Base-by-base conservation (phyloP, 176 grass and related monocot genomes). In the Aegilops bicornis region DNA sequence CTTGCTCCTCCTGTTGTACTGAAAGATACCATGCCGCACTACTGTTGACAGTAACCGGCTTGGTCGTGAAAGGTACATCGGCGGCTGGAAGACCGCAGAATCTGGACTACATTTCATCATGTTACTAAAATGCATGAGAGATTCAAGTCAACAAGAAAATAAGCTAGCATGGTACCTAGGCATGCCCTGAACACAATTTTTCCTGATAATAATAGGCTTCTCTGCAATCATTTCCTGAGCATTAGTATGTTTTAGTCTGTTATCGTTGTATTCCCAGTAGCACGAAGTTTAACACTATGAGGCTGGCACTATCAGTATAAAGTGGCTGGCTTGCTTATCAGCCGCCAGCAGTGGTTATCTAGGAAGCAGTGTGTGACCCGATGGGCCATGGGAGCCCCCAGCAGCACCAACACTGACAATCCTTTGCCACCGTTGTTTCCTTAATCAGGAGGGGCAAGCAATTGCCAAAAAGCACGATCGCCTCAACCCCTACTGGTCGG, bases 391-490 rank as follows among this genome's bases (percentile, higher is more conserved):
- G 84, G 66, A 59, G 2, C n/a, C 66, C 75, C 42, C 78, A 70
- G 7, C 61, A 65, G 20, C 89, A 66, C 48, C 79, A 66, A n/a
- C 75, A 43, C 79, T 66, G 87, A 58, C 56, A 69, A 74, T 77
- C 33, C 32, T 23, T 32, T 70, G 6, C 31, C 80, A 75, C 85
- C 85, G 81, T 70, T 91, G 69, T 88, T 91, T 84, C 85, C 89
- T 91, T 91, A 91, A 91, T 64, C 81, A 91, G 81, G 81, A 70
- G 85, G 81, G 66, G 85, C 89, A 90, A 79, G 33, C 10, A 29
- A 72, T 37, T 60, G 42, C 27, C 3, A 73, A 43, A 78, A 82
- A 61, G 56, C 58, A 23, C 6, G 23, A 40, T 54, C 73, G 9
- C 73, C 29, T 63, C 87, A 27, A 8, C 42, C 75, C 11, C 74